A percentile compares a stretch with the other conserved stretches of the same genome.
These are phyloP conservation scores for Cicer judaicum DNA, from an alignment of 306 rosid genomes.

Conservation along the genomic window DNA sequence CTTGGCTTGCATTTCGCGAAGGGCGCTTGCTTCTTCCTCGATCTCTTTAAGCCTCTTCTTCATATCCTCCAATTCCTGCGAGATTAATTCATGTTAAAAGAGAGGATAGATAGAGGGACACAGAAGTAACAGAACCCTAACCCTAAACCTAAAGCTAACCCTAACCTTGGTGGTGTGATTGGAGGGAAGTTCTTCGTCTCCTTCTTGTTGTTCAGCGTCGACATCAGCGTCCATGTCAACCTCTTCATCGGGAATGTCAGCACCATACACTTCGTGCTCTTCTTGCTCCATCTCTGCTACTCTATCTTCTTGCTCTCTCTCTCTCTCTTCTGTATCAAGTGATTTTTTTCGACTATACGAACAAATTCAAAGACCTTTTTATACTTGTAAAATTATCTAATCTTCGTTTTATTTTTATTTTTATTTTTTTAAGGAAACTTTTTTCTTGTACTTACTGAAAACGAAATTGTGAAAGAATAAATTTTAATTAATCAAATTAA, in stretches of 20 bases:
- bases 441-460: too few species aligned
- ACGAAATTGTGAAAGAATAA: too few species aligned
- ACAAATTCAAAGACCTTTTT: slow-evolving; percentile 24
- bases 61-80: slow-evolving; percentile 97
- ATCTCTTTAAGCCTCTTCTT: slow-evolving; percentile 97
- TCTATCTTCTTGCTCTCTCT: slow-evolving; percentile 1
- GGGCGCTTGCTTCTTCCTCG: slow-evolving; percentile 95
- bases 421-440: too few species aligned
- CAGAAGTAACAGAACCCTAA: not conserved
- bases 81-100: not conserved
- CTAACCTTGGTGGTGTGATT: slow-evolving; percentile 47
- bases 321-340: not conserved
- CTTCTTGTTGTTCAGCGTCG: slow-evolving; percentile 43
- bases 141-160: not conserved
- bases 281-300: slow-evolving; percentile 48
- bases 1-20: slow-evolving; percentile 99
- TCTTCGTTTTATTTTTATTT: too few species aligned
- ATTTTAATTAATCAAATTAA: too few species aligned
- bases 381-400: not conserved
- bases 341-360: not conserved
- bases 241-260: slow-evolving; percentile 55
- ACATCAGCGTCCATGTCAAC: slow-evolving; percentile 48
- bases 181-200: slow-evolving; percentile 40
- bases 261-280: slow-evolving; percentile 57
- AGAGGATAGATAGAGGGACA: not conserved